Percentiles rank a stretch among this genome's conserved stretches.
These are phyloP conservation scores for Aspergillus carlsbadensis DNA, from an alignment of 495 filamentous ascomycete genomes.

Conservation along the genomic window DNA sequence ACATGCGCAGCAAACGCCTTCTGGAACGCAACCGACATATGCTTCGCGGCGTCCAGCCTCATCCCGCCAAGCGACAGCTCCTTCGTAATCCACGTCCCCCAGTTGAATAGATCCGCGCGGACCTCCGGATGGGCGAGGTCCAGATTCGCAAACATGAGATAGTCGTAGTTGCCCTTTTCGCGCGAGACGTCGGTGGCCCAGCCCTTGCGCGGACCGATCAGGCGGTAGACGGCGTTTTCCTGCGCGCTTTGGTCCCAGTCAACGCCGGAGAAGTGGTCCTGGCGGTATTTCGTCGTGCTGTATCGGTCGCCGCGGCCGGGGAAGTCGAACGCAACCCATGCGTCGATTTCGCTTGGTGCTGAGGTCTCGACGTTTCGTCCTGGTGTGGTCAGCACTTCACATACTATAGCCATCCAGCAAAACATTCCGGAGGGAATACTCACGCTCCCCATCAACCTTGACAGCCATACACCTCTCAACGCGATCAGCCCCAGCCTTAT, in stretches of 20 bases:
- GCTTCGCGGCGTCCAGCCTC: slow-evolving; percentile 72
- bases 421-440: slow-evolving; percentile 1
- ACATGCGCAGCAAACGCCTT: slow-evolving; percentile 56
- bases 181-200: slow-evolving; percentile 65
- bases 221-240: slow-evolving; percentile 64
- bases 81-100: slow-evolving; percentile 63
- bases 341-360: slow-evolving; percentile 59
- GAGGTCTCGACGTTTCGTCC: slow-evolving; percentile 55
- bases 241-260: slow-evolving; percentile 61
- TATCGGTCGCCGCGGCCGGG: slow-evolving; percentile 58
- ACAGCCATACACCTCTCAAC: slow-evolving; percentile 57
- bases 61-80: slow-evolving; percentile 60
- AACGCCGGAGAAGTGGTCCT: slow-evolving; percentile 68
- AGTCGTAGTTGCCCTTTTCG: slow-evolving; percentile 72
- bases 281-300: slow-evolving; percentile 62
- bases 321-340: slow-evolving; percentile 68
- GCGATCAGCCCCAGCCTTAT: slow-evolving; percentile 67
- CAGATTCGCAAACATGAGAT: slow-evolving; percentile 65
- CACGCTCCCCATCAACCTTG: slow-evolving; percentile 57
- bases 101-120: slow-evolving; percentile 57
- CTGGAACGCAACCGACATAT: slow-evolving; percentile 64
- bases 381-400: slow-evolving; percentile 5
- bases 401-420: background rate
- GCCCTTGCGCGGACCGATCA: slow-evolving; percentile 59
- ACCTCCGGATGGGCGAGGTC: slow-evolving; percentile 68